Percentiles rank a stretch among this genome's conserved stretches.
phyloP scores from a whole-genome alignment of 805 yeast genomes.

The Schwanniomyces polymorphus region DNA sequence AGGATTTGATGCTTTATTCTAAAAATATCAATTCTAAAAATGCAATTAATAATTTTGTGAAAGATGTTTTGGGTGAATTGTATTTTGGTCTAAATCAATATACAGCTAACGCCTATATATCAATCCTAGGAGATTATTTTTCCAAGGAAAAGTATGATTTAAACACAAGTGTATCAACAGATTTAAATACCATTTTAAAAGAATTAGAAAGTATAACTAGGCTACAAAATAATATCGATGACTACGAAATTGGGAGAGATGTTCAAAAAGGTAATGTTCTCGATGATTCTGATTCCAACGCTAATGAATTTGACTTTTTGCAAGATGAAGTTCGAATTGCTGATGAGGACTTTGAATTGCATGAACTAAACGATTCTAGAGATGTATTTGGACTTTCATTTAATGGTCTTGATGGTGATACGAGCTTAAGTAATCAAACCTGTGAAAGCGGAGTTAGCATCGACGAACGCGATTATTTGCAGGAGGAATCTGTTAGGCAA shows the following conservation, averaged over 20 bases:
- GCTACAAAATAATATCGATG: conserved; percentile 4
- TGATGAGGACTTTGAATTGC: neutral
- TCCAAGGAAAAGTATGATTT: neutral
- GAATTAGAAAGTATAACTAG: conserved; percentile 3
- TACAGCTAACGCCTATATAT: conserved; percentile 1
- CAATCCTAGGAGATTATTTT: neutral
- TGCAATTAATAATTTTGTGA: neutral
- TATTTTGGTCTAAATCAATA: neutral
- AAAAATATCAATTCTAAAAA: neutral
- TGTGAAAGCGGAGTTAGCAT: neutral
- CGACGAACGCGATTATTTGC: conserved; percentile 1
- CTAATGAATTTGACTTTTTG: neutral
- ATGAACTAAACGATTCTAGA: neutral
- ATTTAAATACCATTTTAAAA: conserved; percentile 3
- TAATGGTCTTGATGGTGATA: conserved; percentile 15
- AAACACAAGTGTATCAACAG: neutral
- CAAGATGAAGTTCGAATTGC: neutral
- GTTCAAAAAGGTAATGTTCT: neutral
- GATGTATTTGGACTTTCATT: conserved; percentile 21
- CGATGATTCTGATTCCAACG: neutral
- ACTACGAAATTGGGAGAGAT: conserved; percentile 15
- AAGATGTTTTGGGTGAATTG: conserved; percentile 1
- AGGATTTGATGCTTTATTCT: neutral
- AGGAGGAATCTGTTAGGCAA: conserved; percentile 7
- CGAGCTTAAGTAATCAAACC: neutral